Conservation (phyloP, 225 moss, liverwort and hornwort genomes). For the Physcomitrellopsis africana region DNA sequence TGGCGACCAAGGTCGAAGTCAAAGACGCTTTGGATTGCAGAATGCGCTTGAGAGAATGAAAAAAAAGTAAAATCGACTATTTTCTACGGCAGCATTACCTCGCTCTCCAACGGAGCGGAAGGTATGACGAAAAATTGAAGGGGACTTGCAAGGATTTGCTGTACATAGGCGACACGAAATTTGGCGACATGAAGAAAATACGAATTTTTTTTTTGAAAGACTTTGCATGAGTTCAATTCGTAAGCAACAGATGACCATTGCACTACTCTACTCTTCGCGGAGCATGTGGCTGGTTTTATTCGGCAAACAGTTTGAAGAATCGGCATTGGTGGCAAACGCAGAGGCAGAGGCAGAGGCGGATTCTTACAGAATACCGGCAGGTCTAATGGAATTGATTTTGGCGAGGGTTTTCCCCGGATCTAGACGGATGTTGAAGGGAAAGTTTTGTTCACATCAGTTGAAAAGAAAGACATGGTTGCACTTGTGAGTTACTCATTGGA, state of each 20-base stretch:
- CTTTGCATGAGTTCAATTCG: constrained; percentile 25
- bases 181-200: neutral
- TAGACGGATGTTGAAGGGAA: neutral
- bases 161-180: constrained; percentile 6
- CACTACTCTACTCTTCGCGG: constrained; percentile 10
- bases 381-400: constrained; percentile 10
- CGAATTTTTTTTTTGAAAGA: neutral
- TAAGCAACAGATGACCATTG: constrained; percentile 9
- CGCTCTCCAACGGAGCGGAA: constrained; percentile 2
- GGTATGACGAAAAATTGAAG: constrained; percentile 11
- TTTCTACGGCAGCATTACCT: constrained; percentile 7
- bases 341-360: neutral
- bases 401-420: constrained; percentile 15
- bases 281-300: constrained; percentile 8
- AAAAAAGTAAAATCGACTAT: no score
- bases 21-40: neutral
- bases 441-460: neutral
- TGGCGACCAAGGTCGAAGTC: neutral
- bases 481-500: constrained; percentile 4
- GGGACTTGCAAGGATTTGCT: constrained; percentile 3
- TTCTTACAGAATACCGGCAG: neutral
- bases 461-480: constrained; percentile 5
- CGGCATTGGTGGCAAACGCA: constrained; percentile 3
- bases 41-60: constrained; percentile 4
- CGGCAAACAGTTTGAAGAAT: constrained; percentile 15